A percentile compares a stretch with the other conserved stretches of the same genome.
These are phyloP conservation scores for Backusella parvicylindrica DNA, from an alignment of 192 early-diverging fungal genomes.

Conservation along the genomic window DNA sequence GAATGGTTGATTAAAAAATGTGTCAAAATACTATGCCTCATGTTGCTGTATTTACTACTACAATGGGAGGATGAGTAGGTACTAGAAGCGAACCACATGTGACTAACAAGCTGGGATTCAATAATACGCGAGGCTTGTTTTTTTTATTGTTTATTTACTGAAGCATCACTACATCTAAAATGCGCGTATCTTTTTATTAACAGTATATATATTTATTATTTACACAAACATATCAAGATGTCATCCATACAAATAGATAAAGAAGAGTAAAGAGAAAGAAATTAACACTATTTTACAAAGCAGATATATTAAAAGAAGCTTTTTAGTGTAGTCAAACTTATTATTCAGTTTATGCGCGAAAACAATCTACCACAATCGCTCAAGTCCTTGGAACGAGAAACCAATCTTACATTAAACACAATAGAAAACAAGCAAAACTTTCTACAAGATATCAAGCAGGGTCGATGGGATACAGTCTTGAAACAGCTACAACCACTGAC, in stretches of 20 bases:
- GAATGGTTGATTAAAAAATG: no score
- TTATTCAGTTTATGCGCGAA: slow-evolving; percentile 91
- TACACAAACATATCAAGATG: neutral
- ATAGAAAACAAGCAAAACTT: slow-evolving; percentile 81
- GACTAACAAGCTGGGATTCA: neutral
- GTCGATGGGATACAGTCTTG: slow-evolving; percentile 86
- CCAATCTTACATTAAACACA: slow-evolving; percentile 75
- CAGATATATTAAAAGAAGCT: neutral
- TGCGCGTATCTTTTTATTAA: neutral
- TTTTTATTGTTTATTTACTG: neutral
- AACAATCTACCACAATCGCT: slow-evolving; percentile 82
- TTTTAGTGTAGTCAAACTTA: slow-evolving; percentile 78
- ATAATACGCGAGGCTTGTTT: neutral
- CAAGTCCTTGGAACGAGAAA: slow-evolving; percentile 78
- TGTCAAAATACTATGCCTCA: neutral
- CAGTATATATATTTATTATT: no score
- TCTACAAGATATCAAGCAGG: slow-evolving; percentile 67
- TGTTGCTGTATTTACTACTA: neutral
- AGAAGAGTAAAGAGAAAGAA: neutral
- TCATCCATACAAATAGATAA: slow-evolving; percentile 1
- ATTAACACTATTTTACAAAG: neutral
- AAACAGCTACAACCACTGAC: slow-evolving; percentile 64
- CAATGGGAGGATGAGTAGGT: neutral
- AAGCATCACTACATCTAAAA: no score
- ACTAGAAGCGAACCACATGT: no score